Conservation (phyloP, 2,329 filamentous ascomycete genomes). For the Diaporthe sp. region DNA sequence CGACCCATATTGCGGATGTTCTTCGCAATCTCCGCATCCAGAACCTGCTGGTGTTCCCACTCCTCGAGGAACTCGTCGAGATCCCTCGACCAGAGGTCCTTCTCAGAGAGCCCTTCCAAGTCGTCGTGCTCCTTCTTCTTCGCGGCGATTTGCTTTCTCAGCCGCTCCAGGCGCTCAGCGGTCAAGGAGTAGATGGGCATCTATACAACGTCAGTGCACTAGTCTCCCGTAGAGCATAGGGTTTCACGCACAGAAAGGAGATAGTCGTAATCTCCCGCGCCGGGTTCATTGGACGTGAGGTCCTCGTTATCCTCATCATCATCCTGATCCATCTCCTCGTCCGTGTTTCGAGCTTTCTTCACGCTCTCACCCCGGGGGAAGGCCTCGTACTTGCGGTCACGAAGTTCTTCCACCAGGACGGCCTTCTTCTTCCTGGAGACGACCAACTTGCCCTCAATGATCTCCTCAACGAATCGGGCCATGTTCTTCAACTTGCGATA, state of each 20-base stretch:
- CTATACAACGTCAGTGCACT: conserved; percentile 60
- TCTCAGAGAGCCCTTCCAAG: conserved; percentile 82
- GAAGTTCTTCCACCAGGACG: conserved; percentile 84
- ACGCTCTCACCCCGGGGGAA: conserved; percentile 79
- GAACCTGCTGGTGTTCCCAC: conserved; percentile 83
- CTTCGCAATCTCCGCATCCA: conserved; percentile 81
- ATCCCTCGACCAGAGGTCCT: conserved; percentile 91
- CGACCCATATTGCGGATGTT: conserved; percentile 81
- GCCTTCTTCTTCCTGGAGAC: conserved; percentile 95
- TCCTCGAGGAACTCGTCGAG: conserved; percentile 87
- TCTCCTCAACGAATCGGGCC: conserved; percentile 93
- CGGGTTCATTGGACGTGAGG: conserved; percentile 53
- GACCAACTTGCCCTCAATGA: conserved; percentile 88
- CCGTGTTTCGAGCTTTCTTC: conserved; percentile 68
- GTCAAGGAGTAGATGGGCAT: conserved; percentile 99
- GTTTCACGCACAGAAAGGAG: conserved; percentile 77
- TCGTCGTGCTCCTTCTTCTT: conserved; percentile 89
- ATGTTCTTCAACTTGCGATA: conserved; percentile 88
- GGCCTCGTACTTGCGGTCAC: conserved; percentile 84
- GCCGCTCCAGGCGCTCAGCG: conserved; percentile 88
- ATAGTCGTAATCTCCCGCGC: conserved; percentile 88
- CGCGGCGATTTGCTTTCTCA: conserved; percentile 83
- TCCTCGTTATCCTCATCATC: conserved; percentile 61
- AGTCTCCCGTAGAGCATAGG: too few relatives aligned
- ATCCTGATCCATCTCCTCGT: conserved; percentile 71